Evolutionary conservation across 108 stramenopile species (phyloP), one percentile per base, ranked within the genome.

Genomic region (Chaetoceros tenuissimus): DNA sequence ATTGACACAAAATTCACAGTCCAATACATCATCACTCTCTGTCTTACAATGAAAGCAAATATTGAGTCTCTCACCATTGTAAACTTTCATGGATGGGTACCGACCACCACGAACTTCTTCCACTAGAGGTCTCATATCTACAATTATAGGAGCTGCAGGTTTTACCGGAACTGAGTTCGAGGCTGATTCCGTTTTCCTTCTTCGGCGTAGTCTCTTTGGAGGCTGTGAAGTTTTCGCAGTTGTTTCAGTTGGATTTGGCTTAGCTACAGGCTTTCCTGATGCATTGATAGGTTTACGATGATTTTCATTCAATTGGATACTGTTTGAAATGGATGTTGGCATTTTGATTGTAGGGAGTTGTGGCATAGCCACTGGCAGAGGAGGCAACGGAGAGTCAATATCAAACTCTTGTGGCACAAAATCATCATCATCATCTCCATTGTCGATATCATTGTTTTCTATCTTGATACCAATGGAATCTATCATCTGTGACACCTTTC

Each of bases 21-120:
- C 64, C 0, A 74, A 30, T 0, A 28, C 24, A 21, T 22, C 59
- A 2, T 21, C 28, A 13, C 55, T 69, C 5, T 73, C 52, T 23
- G 52, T 52, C 22, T 60, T 70, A 44, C 90, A 92, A 25, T 84
- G 31, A 5, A 64, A 30, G 69, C 90, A 92, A 44, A 60, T 31
- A 3, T 65, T 57, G 0, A 20, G 24, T 49, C 77, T 71, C 3
- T 66, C 80, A 24, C 75, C 82, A 34, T 64, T 50, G 62, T 80
- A 75, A 0, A 71, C 69, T 25, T 69, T 83, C n/a, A 87, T 80
- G n/a, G 80, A 69, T 13, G 86, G 90, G 53, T 81, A 92, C 18
- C 90, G 61, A 21, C 90, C 90, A 10, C 72, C 49, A 24, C 81
- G 66, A 7, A 81, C 69, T 62, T 91, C 89, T 21, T 73, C 78